These are phyloP conservation scores for Aureobasidium sp. DNA, from an alignment of 2,329 filamentous ascomycete genomes.

Conservation along the genomic window DNA sequence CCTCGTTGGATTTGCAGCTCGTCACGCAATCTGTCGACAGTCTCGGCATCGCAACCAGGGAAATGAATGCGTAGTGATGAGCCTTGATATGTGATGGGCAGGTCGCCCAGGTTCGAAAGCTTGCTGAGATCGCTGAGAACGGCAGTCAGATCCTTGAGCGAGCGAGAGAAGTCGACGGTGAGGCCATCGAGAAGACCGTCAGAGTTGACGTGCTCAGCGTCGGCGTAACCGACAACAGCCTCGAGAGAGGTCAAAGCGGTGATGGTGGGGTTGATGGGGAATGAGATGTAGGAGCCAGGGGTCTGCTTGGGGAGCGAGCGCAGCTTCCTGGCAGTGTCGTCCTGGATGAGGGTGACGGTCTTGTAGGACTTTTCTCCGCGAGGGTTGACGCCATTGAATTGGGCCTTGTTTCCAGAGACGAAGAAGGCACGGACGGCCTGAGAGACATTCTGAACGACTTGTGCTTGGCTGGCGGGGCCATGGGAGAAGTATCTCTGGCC, in stretches of 20 bases:
- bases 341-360: conserved; percentile 63
- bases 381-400: conserved; percentile 68
- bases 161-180: conserved; percentile 77
- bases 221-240: conserved; percentile 45
- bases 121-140: conserved; percentile 74
- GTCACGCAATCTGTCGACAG: conserved; percentile 73
- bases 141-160: conserved; percentile 71
- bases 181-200: conserved; percentile 78
- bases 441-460: conserved; percentile 93
- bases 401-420: conserved; percentile 79
- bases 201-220: conserved; percentile 51
- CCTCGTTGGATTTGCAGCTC: conserved; percentile 81
- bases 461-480: conserved; percentile 70
- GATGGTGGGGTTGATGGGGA: conserved; percentile 77
- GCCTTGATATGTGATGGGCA: conserved; percentile 67
- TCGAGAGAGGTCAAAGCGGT: conserved; percentile 73
- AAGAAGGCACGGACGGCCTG: conserved; percentile 86
- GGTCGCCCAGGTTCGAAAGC: conserved; percentile 67
- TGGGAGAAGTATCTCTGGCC: conserved; percentile 85
- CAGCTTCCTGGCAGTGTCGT: conserved; percentile 62
- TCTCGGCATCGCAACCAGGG: conserved; percentile 76
- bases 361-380: conserved; percentile 73
- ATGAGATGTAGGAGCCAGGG: conserved; percentile 80
- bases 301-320: conserved; percentile 46
- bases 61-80: conserved; percentile 73